Evolutionary conservation across 495 filamentous ascomycete genomes (phyloP).

Genomic region (Penicillium crystallinum): DNA sequence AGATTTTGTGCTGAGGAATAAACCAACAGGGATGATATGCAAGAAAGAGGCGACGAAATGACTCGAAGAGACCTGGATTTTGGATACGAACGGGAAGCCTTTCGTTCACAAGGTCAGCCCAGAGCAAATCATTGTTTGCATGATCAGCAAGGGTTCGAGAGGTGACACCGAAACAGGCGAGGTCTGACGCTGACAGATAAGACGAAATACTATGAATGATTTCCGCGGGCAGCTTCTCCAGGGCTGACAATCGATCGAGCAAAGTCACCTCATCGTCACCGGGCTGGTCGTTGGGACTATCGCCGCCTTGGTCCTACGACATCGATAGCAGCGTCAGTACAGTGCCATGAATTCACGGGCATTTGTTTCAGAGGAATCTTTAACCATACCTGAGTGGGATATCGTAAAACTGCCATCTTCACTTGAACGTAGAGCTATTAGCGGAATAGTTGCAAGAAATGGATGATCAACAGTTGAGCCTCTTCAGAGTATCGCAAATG

Average conservation of each 20-base stretch:
- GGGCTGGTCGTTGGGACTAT: not conserved
- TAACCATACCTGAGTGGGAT: not conserved
- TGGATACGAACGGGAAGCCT: conserved; percentile 49
- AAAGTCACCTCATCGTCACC: conserved; percentile 4
- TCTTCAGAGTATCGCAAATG: conserved; percentile 11
- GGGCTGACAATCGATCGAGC: conserved; percentile 5
- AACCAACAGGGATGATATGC: conserved; percentile 82
- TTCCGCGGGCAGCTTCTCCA: conserved; percentile 56
- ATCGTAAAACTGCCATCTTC: not conserved
- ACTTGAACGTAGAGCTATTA: not conserved
- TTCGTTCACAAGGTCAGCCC: conserved; percentile 57
- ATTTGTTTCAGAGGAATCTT: no score
- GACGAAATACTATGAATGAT: conserved; percentile 57
- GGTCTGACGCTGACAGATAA: conserved; percentile 53
- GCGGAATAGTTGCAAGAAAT: not conserved
- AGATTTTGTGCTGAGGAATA: conserved; percentile 70
- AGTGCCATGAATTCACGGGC: not conserved
- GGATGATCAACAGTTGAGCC: not conserved
- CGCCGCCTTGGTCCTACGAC: conserved; percentile 6
- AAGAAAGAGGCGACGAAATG: conserved; percentile 63
- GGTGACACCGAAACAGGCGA: conserved; percentile 49
- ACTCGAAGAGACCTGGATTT: conserved; percentile 51
- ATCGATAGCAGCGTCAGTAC: not conserved
- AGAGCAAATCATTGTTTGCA: conserved; percentile 53
- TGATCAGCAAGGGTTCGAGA: conserved; percentile 50